Percentiles rank a stretch among this genome's conserved stretches.
Conservation (phyloP, 2,329 filamentous ascomycete genomes). For the Paecilomyces formosus region DNA sequence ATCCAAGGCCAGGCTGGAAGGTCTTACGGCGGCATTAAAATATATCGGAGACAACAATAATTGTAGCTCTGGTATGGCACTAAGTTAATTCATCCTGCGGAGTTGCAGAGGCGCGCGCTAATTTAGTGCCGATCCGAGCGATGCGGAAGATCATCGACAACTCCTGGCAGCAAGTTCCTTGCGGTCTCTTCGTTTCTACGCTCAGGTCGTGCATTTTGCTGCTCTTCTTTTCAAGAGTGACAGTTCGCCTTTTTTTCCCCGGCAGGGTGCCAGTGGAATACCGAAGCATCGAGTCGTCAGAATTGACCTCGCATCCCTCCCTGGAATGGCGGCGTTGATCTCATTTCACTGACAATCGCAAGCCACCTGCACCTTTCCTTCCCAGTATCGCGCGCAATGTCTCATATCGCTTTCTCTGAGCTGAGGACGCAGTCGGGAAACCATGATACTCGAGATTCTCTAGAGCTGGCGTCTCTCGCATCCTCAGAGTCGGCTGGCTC, state of each 20-base stretch:
- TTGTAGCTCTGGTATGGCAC: background rate
- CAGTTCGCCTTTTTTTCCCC: background rate
- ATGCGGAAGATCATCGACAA: background rate
- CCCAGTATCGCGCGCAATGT: slow-evolving; percentile 17
- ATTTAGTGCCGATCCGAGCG: background rate
- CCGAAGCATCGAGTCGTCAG: background rate
- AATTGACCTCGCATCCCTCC: background rate
- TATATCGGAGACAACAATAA: background rate
- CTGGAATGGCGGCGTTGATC: slow-evolving; percentile 6
- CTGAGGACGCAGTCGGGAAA: slow-evolving; percentile 19
- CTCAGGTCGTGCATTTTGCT: background rate
- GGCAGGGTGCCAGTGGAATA: background rate
- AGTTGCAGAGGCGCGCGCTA: background rate
- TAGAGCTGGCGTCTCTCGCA: slow-evolving; percentile 91
- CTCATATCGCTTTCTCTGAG: slow-evolving; percentile 22
- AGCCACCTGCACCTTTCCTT: background rate
- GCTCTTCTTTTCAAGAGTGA: background rate
- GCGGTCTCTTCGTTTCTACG: background rate
- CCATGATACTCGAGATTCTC: slow-evolving; percentile 67
- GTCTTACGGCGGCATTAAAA: background rate
- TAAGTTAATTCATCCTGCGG: background rate
- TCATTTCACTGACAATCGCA: background rate
- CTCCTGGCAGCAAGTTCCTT: background rate
- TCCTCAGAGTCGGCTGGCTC: slow-evolving; percentile 70
- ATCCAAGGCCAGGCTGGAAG: background rate